Conservation (phyloP, 176 grass and related monocot species). For the Zoysia pacifica region DNA sequence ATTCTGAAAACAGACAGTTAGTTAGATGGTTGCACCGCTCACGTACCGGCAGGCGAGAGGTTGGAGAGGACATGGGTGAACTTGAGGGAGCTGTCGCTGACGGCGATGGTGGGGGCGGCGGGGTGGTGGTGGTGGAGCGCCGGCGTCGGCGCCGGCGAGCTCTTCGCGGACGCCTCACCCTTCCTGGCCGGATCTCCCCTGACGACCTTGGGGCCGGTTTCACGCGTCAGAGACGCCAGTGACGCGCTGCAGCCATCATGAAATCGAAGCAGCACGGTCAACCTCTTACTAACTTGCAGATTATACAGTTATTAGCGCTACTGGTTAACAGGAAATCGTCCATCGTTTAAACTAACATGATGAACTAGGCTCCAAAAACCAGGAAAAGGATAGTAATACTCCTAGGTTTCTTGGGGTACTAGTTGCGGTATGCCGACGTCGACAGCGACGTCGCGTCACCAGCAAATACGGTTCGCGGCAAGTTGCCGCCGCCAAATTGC, state of each 20-base stretch:
- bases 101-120: constrained; percentile 67
- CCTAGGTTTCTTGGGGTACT: constrained; percentile 20
- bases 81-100: constrained; percentile 99
- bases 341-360: too few relatives aligned
- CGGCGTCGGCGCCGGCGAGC: background rate
- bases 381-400: background rate
- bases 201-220: constrained; percentile 80
- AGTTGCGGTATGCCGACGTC: background rate
- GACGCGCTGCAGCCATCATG: constrained; percentile 64
- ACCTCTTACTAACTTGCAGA: constrained; percentile 21
- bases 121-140: constrained; percentile 71
- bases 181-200: constrained; percentile 89
- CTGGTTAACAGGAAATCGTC: too few relatives aligned
- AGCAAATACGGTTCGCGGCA: background rate
- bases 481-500: background rate
- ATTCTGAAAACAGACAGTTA: too few relatives aligned
- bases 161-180: constrained; percentile 46
- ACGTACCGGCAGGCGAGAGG: constrained; percentile 81
- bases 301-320: background rate
- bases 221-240: constrained; percentile 92
- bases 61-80: constrained; percentile 99
- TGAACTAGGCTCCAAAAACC: background rate
- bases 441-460: constrained; percentile 13
- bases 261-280: background rate
- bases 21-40: too few relatives aligned